Evolutionary conservation across 371 early-diverging fungal species (phyloP).

Genomic region (Mortierella sp.): DNA sequence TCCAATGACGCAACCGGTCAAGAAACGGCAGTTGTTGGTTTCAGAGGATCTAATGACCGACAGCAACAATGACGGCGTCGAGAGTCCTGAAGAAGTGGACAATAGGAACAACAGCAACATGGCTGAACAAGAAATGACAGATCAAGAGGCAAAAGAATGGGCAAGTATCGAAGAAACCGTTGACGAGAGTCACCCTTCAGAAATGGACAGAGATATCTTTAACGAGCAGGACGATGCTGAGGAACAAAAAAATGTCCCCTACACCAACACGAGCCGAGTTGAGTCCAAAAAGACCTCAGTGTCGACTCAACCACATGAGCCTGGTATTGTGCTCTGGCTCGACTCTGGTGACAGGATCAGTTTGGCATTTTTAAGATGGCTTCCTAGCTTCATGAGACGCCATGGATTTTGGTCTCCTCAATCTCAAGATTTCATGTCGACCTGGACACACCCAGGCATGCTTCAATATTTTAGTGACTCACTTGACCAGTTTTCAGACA

Average conservation of each 20-base stretch:
- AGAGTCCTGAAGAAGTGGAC: constrained; percentile 7
- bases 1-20: no score
- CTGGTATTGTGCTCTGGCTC: constrained; percentile 56
- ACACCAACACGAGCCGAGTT: not conserved
- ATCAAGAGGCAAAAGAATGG: no score
- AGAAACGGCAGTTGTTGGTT: no score
- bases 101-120: not conserved
- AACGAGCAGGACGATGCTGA: no score
- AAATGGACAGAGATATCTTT: no score
- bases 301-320: constrained; percentile 4
- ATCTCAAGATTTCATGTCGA: constrained; percentile 54
- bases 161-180: no score
- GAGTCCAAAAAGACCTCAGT: not conserved
- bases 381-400: constrained; percentile 48
- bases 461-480: constrained; percentile 52
- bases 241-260: no score
- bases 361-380: constrained; percentile 53
- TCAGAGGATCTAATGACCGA: no score
- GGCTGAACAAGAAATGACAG: no score
- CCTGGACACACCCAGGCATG: constrained; percentile 59
- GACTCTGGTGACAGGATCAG: constrained; percentile 61
- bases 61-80: constrained; percentile 1
- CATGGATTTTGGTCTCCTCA: constrained; percentile 61
- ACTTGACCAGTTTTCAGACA: constrained; percentile 10
- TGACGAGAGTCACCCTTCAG: no score